Evolutionary conservation across 306 rosid species (phyloP).

Genomic region (Spatholobus suberectus): DNA sequence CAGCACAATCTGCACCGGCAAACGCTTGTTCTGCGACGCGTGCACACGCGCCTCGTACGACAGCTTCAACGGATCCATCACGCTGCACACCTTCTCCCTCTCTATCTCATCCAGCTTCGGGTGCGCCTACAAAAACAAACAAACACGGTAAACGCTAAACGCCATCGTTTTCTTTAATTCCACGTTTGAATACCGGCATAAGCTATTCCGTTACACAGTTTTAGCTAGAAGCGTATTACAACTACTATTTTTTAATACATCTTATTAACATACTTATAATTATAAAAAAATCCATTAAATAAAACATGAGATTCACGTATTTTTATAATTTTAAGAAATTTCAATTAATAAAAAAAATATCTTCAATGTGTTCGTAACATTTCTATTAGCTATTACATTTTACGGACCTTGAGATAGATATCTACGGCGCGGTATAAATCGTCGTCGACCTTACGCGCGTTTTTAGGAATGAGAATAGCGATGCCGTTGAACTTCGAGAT

Average conservation of each 20-base stretch:
- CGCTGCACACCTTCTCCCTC: constrained; percentile 82
- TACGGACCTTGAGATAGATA: constrained; percentile 66
- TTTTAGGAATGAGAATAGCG: constrained; percentile 59
- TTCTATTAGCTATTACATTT: neutral
- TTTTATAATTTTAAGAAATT: too few species aligned
- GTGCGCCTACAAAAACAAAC: constrained; percentile 57
- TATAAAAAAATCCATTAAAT: too few species aligned
- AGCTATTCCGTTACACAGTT: too few species aligned
- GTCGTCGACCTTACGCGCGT: constrained; percentile 69
- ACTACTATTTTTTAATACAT: too few species aligned
- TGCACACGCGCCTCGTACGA: constrained; percentile 81
- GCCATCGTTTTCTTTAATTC: neutral
- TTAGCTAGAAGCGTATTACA: too few species aligned
- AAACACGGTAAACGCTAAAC: neutral
- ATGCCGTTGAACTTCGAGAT: constrained; percentile 72
- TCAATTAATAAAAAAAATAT: too few species aligned
- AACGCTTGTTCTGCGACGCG: constrained; percentile 82
- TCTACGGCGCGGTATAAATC: constrained; percentile 76
- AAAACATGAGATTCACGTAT: too few species aligned
- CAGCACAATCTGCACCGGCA: constrained; percentile 77
- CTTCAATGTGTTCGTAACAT: too few species aligned
- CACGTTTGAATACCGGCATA: neutral
- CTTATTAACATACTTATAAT: too few species aligned
- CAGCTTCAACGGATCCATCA: constrained; percentile 76
- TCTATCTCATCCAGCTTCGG: constrained; percentile 84